phyloP scores from a whole-genome alignment of 2,329 filamentous ascomycete genomes.

The Aspergillus latus region DNA sequence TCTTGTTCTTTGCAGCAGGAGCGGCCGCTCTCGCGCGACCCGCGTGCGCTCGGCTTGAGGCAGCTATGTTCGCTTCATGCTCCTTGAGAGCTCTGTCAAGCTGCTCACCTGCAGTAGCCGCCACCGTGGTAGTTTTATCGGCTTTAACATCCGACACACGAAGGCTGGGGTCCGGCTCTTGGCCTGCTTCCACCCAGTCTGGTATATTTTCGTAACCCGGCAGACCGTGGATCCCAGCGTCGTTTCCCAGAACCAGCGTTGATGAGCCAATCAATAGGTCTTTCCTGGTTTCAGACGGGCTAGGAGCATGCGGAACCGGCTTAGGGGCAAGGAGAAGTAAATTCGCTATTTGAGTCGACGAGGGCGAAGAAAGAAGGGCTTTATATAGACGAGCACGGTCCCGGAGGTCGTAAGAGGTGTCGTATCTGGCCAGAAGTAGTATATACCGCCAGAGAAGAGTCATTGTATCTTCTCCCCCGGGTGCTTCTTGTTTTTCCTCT shows the following conservation, averaged over 20 bases:
- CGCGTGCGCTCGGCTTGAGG: constrained; percentile 20
- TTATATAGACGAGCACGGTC: constrained; percentile 89
- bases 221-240: constrained; percentile 70
- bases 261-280: constrained; percentile 79
- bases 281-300: constrained; percentile 79
- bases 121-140: constrained; percentile 30
- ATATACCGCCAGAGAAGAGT: constrained; percentile 80
- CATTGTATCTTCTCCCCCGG: constrained; percentile 59
- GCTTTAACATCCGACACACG: constrained; percentile 59
- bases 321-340: constrained; percentile 91
- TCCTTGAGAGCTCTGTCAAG: constrained; percentile 47
- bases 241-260: constrained; percentile 77
- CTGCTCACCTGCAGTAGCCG: constrained; percentile 43
- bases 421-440: constrained; percentile 82
- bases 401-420: constrained; percentile 90
- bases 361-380: constrained; percentile 73
- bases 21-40: constrained; percentile 22
- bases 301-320: constrained; percentile 85
- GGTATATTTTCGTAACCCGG: constrained; percentile 77
- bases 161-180: constrained; percentile 74
- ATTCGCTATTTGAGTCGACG: constrained; percentile 77
- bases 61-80: constrained; percentile 34
- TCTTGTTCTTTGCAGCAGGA: constrained; percentile 62
- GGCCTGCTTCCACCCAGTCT: constrained; percentile 76
- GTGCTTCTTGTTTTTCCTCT: constrained; percentile 29